Base-by-base conservation (phyloP, 1,139 yeast genomes). In the Sugiyamaella xylanicola region DNA sequence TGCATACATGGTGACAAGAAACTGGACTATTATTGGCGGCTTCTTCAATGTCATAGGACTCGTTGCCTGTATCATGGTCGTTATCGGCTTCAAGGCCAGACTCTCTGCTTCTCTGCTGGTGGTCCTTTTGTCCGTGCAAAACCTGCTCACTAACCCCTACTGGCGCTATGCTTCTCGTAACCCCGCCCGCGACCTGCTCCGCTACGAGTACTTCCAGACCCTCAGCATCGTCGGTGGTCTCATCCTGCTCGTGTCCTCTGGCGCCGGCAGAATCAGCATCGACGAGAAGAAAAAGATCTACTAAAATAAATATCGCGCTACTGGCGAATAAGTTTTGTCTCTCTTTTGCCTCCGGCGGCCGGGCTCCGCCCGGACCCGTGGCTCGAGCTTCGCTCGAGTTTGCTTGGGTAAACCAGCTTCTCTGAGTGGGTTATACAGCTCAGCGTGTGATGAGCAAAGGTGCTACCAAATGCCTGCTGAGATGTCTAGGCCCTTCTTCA, bases 231-330 rank as follows among this genome's bases (percentile, higher is more conserved):
- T 93, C 57, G 99, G 99, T 54, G 99, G 98, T 1, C 81, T 93
- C 63, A 76, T 93, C 61, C 77, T 93, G 65, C 88, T 95, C 62
- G 97, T 90, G 62, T 90, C 88, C 74, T 90, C 97, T 7, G 99
- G 99, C 62, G 98, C 99, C 43, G 99, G 99, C 51, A 95, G 89
- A 66, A 79, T 92, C 63, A 88, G 97, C 37, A 77, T 93, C 60
- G 99, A 93, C 71, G 97, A 91, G 74, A 93, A 93, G 87, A 92
- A 93, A 78, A 93, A 93, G 78, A 87, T 89, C 61, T 92, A 88
- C 70, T 92, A 68, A 54, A 25, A 19, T 9, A 29, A 7, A 25
- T 25, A 25, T 25, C 11, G 5, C 9, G 32, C 11, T 5, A 25
- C 32, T 25, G 11, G 32, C 32, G n/a, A n/a, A n/a, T n/a, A n/a